A percentile compares a stretch with the other conserved stretches of the same genome.
These are phyloP conservation scores for Aspergillus arachidicola DNA, from an alignment of 2,329 filamentous ascomycete genomes.

Conservation along the genomic window DNA sequence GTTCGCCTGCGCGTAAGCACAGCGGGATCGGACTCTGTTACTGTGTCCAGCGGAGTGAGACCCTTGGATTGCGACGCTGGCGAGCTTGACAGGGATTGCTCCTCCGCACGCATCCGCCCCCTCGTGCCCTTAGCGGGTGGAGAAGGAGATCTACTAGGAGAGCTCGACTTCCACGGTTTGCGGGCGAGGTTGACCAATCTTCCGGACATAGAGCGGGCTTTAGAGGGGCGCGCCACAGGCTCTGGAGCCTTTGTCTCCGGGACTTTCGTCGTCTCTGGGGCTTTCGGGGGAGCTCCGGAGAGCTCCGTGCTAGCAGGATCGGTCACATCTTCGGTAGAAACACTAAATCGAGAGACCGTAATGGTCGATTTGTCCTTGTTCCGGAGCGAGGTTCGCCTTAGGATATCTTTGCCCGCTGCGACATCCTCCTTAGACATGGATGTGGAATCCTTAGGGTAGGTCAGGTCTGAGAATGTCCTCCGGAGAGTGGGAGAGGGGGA, in stretches of 20 bases:
- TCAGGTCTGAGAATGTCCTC: constrained; percentile 54
- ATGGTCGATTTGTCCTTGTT: constrained; percentile 36
- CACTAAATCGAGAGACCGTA: constrained; percentile 39
- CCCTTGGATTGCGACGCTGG: constrained; percentile 20
- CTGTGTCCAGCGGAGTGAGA: constrained; percentile 23
- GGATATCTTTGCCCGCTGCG: constrained; percentile 43
- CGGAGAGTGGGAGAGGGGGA: constrained; percentile 44
- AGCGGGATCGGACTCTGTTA: constrained; percentile 16
- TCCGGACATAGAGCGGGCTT: constrained; percentile 52
- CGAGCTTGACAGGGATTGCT: constrained; percentile 27
- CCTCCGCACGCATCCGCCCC: constrained; percentile 30
- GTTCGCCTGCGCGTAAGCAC: constrained; percentile 33
- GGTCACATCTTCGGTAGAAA: constrained; percentile 41
- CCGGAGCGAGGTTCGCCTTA: constrained; percentile 44
- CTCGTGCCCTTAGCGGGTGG: constrained; percentile 40
- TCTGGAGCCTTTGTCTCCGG: constrained; percentile 34
- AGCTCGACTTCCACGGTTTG: constrained; percentile 52
- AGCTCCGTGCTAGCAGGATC: constrained; percentile 23
- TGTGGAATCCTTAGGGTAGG: constrained; percentile 43
- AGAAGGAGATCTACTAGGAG: constrained; percentile 51
- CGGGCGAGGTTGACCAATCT: constrained; percentile 54
- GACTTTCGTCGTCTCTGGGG: constrained; percentile 10
- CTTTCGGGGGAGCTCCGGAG: constrained; percentile 19
- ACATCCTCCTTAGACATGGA: constrained; percentile 42
- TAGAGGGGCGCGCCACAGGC: constrained; percentile 39